Evolutionary conservation across 768 basidiomycete species (phyloP).

Genomic region (Podaxis sp.): DNA sequence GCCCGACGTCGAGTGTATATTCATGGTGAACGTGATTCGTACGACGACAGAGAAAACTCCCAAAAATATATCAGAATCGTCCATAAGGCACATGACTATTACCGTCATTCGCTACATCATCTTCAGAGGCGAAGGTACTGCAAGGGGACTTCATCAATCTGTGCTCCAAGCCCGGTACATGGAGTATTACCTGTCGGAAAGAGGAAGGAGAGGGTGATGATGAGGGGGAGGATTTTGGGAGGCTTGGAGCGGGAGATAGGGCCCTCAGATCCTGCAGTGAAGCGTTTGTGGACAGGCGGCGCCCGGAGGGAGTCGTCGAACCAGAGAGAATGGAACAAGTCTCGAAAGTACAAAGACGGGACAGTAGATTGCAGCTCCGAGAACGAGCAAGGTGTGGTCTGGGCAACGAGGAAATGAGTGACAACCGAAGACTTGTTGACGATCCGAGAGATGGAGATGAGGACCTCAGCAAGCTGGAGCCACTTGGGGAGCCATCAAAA

Average conservation of each 20-base stretch:
- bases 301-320: neutral
- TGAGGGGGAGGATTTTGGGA: neutral
- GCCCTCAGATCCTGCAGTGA: conserved; percentile 1
- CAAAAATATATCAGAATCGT: conserved; percentile 4
- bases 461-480: neutral
- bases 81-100: conserved; percentile 3
- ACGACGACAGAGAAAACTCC: neutral
- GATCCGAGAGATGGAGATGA: neutral
- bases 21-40: neutral
- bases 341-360: neutral
- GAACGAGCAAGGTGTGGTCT: neutral
- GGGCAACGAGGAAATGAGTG: neutral
- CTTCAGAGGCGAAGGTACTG: neutral
- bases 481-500: neutral
- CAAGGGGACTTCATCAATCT: neutral
- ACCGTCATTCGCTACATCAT: neutral
- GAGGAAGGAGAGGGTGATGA: conserved; percentile 1
- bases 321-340: neutral
- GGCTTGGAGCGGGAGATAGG: neutral
- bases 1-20: neutral
- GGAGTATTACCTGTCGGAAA: neutral
- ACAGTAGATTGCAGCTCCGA: neutral
- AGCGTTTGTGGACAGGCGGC: neutral
- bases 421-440: neutral
- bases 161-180: conserved; percentile 5